Base-by-base conservation (phyloP, 2,329 filamentous ascomycete genomes). In the Trichoderma aggressivum region DNA sequence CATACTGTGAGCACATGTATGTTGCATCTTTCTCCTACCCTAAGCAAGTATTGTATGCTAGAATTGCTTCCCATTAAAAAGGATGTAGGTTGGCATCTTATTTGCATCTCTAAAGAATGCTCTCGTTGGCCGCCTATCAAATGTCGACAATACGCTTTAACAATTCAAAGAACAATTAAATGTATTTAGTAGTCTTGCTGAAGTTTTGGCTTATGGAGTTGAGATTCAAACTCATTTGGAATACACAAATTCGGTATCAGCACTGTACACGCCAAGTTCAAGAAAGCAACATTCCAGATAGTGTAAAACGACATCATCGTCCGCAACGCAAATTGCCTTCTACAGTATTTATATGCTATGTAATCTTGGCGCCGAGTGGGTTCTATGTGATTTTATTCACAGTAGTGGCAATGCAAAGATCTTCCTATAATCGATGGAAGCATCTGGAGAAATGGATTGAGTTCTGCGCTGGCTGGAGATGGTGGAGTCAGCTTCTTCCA, bases 361-460 rank as follows among this genome's bases (percentile, higher is more conserved):
- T n/a, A 50, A 50, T 50, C 10, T 50, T 10, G 43, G 43, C n/a
- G 11, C 11, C 5, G n/a, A 24, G 47, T 53, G 47, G 47, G 47
- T 4, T 24, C 21, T 1, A 24, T 2, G 21, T 24, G 2, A n/a
- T n/a, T 24, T 24, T 24, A 53, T 24, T 53, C 21, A 53, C 11
- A 21, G 47, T 24, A 53, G n/a, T 53, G 21, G 11, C 47, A 53
- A 50, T 6, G 21, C 5, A 53, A 5, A 53, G 5, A 53, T 24
- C 47, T 24, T 21, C 5, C 7, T 21, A 24, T 21, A 53, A 53
- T 24, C 21, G 47, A 18, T 59, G 55, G 55, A 32, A 24, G n/a
- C 5, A 59, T n/a, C 28, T 59, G 18, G 28, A 32, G 55, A 59
- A 59, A 59, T 11, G 55, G 36, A 63, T 47, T 30, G 60, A 63